These are phyloP conservation scores for Aspergillus homomorphus DNA, from an alignment of 495 filamentous ascomycete genomes.

Conservation along the genomic window DNA sequence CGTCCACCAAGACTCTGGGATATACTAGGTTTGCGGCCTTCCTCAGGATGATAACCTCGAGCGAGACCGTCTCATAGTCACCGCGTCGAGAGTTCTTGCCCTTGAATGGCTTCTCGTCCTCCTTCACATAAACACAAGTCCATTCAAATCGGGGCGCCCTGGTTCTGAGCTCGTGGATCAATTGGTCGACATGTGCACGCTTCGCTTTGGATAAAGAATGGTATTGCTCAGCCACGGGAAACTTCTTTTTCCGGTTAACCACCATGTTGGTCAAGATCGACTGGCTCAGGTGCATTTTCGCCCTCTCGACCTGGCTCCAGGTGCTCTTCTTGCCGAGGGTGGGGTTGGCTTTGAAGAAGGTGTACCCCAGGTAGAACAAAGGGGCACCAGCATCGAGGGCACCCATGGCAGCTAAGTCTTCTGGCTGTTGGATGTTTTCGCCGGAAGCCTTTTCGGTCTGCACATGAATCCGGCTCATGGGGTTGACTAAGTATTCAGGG, in stretches of 20 bases:
- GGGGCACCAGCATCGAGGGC: slow-evolving; percentile 8
- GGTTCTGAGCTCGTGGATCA: slow-evolving; percentile 30
- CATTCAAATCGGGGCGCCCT: slow-evolving; percentile 30
- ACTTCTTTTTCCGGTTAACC: slow-evolving; percentile 29
- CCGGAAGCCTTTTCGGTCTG: slow-evolving; percentile 7
- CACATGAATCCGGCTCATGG: slow-evolving; percentile 20
- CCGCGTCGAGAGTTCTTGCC: slow-evolving; percentile 27
- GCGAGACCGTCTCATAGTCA: slow-evolving; percentile 33
- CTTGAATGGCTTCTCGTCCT: slow-evolving; percentile 23
- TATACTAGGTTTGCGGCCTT: slow-evolving; percentile 20
- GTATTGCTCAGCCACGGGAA: slow-evolving; percentile 31
- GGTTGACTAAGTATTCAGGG: slow-evolving; percentile 14
- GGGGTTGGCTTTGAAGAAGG: slow-evolving; percentile 35
- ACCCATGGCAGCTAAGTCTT: slow-evolving; percentile 2
- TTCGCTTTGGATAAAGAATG: slow-evolving; percentile 25
- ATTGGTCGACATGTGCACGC: slow-evolving; percentile 32
- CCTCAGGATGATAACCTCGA: slow-evolving; percentile 39
- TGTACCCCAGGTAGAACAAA: slow-evolving; percentile 30
- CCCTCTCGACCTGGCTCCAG: slow-evolving; percentile 32
- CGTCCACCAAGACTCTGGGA: slow-evolving; percentile 17
- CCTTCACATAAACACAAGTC: slow-evolving; percentile 39
- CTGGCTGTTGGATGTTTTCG: background rate
- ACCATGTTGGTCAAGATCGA: slow-evolving; percentile 29
- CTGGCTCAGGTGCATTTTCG: slow-evolving; percentile 30
- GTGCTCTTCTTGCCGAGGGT: slow-evolving; percentile 26